phyloP scores from a whole-genome alignment of 148 eudicot species.

The Spergularia bocconei region DNA sequence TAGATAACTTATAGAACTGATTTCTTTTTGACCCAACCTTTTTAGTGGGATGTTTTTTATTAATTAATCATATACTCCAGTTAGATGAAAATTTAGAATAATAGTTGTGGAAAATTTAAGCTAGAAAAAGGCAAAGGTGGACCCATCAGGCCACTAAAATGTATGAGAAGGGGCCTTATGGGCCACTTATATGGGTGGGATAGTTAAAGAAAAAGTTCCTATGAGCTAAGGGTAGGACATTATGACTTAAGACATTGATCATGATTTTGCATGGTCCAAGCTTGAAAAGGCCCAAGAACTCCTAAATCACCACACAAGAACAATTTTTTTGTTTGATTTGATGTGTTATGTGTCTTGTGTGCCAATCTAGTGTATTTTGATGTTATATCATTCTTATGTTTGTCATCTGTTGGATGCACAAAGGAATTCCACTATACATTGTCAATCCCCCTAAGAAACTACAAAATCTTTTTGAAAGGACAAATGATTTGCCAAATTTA shows the following conservation, averaged over 20 bases:
- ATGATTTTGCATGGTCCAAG: constrained; percentile 20
- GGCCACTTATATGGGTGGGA: constrained; percentile 41
- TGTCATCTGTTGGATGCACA: constrained; percentile 17
- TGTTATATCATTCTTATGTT: constrained; percentile 13
- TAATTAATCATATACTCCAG: not conserved
- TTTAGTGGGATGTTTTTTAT: constrained; percentile 11
- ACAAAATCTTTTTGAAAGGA: constrained; percentile 21
- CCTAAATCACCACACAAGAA: constrained; percentile 18
- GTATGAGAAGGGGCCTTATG: constrained; percentile 17
- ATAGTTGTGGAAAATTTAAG: constrained; percentile 6
- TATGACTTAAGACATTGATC: constrained; percentile 11
- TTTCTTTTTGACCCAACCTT: constrained; percentile 20
- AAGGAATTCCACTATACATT: constrained; percentile 26
- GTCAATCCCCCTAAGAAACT: not conserved
- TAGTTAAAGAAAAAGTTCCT: constrained; percentile 29
- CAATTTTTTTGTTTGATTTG: constrained; percentile 21
- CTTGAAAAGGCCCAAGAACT: constrained; percentile 22
- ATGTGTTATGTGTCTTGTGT: constrained; percentile 19
- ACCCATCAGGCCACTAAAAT: constrained; percentile 30
- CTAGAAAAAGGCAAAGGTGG: constrained; percentile 24
- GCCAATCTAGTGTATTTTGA: constrained; percentile 17
- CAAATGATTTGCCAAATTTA: constrained; percentile 14
- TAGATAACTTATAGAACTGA: too few species aligned
- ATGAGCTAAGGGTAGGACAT: constrained; percentile 14
- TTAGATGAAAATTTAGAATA: constrained; percentile 12